Evolutionary conservation across 306 rosid genomes (phyloP), one percentile per base, ranked within the genome.

Genomic region (Bauhinia variegata): DNA sequence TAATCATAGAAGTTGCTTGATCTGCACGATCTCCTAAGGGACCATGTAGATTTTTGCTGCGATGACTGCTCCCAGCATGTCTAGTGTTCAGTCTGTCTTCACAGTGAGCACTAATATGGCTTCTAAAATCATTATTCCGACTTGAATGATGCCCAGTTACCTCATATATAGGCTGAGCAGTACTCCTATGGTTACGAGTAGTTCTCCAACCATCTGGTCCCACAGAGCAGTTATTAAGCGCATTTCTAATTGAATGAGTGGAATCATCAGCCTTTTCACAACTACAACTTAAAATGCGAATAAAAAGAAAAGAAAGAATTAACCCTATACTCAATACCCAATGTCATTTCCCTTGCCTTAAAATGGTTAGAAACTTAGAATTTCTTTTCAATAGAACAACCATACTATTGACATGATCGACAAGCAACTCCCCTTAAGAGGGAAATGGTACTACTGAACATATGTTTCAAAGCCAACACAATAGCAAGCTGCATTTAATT

Each of bases 171-270:
- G 68, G 54, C 47, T 41, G 58, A 70, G 72, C 61, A 38, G 39
- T 18, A 12, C 54, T 78, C 67, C 65, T 78, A 55, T 59, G 69
- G 70, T 65, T 75, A 63, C 19, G 91, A 30, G 86, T 76, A 43
- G 39, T 79, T 84, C 87, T 90, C 97, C 96, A 86, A 59, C 84
- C 90, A 78, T 71, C 83, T 64, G 50, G 43, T 73, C 43, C 79
- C 54, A 70, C 83, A 58, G 68, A 52, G 76, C 68, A 36, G 59
- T 59, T 77, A 72, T 37, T 77, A 65, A 78, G 54, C 28, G 79
- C 63, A 78, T 76, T 74, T 58, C 78, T 65, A 19, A 55, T 18
- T 64, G 63, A 39, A 80, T 62, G 38, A 54, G 73, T 4, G 11
- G 56, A 54, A 30, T 55, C 79, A 64, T 32, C 72, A 50, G 69